Conservation (phyloP, 2,329 filamentous ascomycete genomes). For the Diaporthe batatas region DNA sequence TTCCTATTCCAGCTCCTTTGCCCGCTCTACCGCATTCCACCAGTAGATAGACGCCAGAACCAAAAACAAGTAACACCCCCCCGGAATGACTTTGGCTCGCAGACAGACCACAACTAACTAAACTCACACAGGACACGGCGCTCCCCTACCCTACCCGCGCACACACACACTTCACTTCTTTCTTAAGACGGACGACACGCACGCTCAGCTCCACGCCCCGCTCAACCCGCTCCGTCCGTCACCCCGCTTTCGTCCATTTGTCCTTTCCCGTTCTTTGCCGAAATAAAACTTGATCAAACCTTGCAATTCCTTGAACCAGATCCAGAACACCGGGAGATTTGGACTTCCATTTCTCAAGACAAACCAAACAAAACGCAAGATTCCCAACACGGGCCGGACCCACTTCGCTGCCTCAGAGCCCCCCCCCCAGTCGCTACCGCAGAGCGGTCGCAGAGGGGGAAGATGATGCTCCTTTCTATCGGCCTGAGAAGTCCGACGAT, state of each 20-base stretch:
- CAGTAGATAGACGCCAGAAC: constrained; percentile 35
- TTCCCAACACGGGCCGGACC: constrained; percentile 36
- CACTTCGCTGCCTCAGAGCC: background rate
- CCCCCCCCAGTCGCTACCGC: constrained; percentile 19
- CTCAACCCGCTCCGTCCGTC: too few species aligned
- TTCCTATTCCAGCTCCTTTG: constrained; percentile 17
- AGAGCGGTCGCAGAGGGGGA: constrained; percentile 35
- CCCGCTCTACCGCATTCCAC: constrained; percentile 24
- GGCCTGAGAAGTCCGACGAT: constrained; percentile 63
- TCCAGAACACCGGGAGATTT: constrained; percentile 43
- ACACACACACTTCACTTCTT: background rate
- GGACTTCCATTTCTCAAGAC: constrained; percentile 33
- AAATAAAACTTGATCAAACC: constrained; percentile 29
- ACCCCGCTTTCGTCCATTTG: background rate
- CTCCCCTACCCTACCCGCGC: background rate
- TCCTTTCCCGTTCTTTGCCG: constrained; percentile 30
- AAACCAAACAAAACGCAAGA: constrained; percentile 42
- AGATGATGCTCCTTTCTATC: constrained; percentile 39
- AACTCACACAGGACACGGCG: too few species aligned
- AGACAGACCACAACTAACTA: background rate
- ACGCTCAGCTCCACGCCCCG: background rate
- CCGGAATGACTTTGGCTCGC: constrained; percentile 22
- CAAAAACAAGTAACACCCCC: background rate
- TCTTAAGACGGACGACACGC: background rate
- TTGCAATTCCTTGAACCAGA: constrained; percentile 40